Evolutionary conservation across 176 grass and related monocot species (phyloP).

Genomic region (Eragrostis nindensis): DNA sequence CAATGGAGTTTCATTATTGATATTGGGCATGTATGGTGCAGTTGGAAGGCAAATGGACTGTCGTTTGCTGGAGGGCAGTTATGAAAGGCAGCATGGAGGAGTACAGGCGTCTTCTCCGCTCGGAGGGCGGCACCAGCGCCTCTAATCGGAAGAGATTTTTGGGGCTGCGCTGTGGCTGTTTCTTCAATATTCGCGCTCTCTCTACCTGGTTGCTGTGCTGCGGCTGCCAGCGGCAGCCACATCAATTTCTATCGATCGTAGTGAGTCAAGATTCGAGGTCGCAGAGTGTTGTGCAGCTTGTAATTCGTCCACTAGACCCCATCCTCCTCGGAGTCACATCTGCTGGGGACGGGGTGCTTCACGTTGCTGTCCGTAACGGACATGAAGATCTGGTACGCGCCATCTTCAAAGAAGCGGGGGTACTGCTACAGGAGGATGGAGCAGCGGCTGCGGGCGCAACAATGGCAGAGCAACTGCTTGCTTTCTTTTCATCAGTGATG

Average conservation of each 20-base stretch:
- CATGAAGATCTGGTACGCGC: neutral
- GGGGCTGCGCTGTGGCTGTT: too few relatives aligned
- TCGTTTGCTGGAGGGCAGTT: neutral
- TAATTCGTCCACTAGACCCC: neutral
- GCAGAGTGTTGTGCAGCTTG: neutral
- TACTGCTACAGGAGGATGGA: neutral
- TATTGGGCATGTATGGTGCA: too few relatives aligned
- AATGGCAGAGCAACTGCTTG: too few relatives aligned
- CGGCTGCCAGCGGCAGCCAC: neutral
- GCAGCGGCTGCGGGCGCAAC: neutral
- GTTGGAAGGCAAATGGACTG: too few relatives aligned
- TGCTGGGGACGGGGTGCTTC: constrained; percentile 6
- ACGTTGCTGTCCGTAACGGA: constrained; percentile 3
- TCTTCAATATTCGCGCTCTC: too few relatives aligned
- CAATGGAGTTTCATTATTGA: too few relatives aligned
- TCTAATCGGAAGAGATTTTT: too few relatives aligned
- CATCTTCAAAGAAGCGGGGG: neutral
- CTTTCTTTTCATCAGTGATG: too few relatives aligned
- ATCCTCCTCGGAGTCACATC: neutral
- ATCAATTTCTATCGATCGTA: neutral
- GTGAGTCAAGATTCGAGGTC: neutral
- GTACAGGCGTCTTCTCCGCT: neutral
- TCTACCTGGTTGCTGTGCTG: too few relatives aligned
- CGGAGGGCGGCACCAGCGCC: neutral
- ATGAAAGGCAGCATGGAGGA: neutral